Base-by-base conservation (phyloP, 495 filamentous ascomycete species). In the Aspergillus sparsus region DNA sequence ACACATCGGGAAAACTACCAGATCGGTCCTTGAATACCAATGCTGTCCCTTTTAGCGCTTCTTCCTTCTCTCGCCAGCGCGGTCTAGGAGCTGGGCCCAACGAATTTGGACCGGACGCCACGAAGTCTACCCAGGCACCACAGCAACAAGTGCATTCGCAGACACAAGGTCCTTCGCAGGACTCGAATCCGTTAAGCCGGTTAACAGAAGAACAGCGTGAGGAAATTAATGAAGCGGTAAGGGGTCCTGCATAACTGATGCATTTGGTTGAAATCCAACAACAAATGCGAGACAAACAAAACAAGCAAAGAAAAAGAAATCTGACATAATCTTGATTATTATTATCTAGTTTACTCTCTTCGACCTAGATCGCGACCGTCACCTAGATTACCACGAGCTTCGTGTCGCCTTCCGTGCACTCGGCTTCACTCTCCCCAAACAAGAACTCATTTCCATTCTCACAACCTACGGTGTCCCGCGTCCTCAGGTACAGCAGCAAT, bases 341-440 rank as follows among this genome's bases (percentile, higher is more conserved):
- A 18, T 39, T 12, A 13, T 57, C 27, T 49, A 97, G 93, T 97
- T 98, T 77, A 87, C 85, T 55, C 89, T 98, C 71, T 98, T 98
- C 80, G 93, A 98, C 75, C 89, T 96, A 59, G 94, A 98, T 82
- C 93, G 93, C 76, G 93, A 98, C 79, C 83, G 85, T 53, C 83
- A 89, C 66, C 91, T 98, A 64, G 93, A 97, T 74, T 97, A 97
- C 84, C 93, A 96, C 74, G 93, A 98, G 74, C 90, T 98, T 71
- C 93, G 94, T 79, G 95, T 97, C 79, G 91, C 94, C 60, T 91
- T 97, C 71, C 94, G 95, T 77, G 93, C 93, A 7, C 86, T 98
- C 13, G 93, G 93, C 64, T 98, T 98, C 82, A 92, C 92, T 55
- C 83, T 92, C 45, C 83, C 89, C 32, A 95, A 95, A 75, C 73